Percentiles rank a stretch among this genome's conserved stretches.
Conservation (phyloP, 305 asterid genomes). For the Striga hermonthica region DNA sequence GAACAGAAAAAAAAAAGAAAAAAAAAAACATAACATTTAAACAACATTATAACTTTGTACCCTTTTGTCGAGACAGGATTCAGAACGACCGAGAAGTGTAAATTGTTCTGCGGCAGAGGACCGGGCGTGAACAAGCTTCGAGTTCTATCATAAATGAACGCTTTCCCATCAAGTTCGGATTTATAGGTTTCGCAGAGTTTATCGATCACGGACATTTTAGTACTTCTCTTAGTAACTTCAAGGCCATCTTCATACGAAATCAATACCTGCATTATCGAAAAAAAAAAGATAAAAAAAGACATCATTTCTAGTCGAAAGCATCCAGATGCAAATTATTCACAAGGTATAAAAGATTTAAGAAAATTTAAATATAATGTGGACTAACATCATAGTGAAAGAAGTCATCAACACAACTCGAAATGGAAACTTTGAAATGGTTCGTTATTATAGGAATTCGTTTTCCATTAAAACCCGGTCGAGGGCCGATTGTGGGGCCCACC, state of each 20-base stretch:
- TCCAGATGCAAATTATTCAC: constrained; percentile 4
- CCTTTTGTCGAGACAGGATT: constrained; percentile 38
- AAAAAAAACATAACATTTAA: not conserved
- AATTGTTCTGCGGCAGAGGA: constrained; percentile 42
- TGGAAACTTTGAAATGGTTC: constrained; percentile 49
- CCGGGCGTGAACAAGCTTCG: constrained; percentile 49
- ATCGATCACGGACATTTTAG: constrained; percentile 47
- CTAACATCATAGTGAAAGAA: constrained; percentile 45
- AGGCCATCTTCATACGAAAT: constrained; percentile 49
- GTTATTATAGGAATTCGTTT: constrained; percentile 37
- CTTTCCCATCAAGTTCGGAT: constrained; percentile 42
- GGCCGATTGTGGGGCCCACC: constrained; percentile 7
- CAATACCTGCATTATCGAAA: constrained; percentile 34
- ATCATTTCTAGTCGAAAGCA: not conserved
- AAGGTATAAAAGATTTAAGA: not conserved
- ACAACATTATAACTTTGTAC: constrained; percentile 23
- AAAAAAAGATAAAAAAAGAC: not conserved
- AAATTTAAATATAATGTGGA: no score
- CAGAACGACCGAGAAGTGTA: constrained; percentile 43
- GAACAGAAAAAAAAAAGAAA: no score
- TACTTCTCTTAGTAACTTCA: constrained; percentile 38
- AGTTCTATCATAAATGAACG: constrained; percentile 49
- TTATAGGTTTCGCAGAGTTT: constrained; percentile 41
- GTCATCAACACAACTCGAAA: constrained; percentile 34
- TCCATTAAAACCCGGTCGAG: constrained; percentile 40